Conservation (phyloP, 2,329 filamentous ascomycete species). For the Diaporthe caulivora region DNA sequence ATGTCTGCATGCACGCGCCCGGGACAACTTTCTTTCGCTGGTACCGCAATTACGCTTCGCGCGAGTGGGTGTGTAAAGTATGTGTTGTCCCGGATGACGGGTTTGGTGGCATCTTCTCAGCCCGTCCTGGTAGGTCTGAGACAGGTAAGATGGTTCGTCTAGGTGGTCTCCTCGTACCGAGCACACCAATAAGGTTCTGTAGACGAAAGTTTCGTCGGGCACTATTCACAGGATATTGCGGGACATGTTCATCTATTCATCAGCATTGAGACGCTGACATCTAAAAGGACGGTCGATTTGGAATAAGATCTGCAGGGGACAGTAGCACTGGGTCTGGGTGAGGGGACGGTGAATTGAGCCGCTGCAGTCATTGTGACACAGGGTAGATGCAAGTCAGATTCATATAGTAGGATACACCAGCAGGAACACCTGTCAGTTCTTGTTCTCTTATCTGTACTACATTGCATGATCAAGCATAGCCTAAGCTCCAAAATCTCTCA, state of each 20-base stretch:
- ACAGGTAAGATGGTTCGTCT: not conserved
- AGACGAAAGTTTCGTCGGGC: not conserved
- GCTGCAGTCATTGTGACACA: slow-evolving; percentile 25
- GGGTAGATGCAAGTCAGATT: not conserved
- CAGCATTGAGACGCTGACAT: slow-evolving; percentile 1
- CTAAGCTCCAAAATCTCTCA: slow-evolving; percentile 60
- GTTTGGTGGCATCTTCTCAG: not conserved
- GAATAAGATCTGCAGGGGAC: not conserved
- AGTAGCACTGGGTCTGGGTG: slow-evolving; percentile 6
- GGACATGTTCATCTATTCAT: slow-evolving; percentile 1
- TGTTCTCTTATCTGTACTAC: not conserved
- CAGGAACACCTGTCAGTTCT: not conserved
- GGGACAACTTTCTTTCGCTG: slow-evolving; percentile 24
- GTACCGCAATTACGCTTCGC: not conserved
- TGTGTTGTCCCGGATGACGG: not conserved
- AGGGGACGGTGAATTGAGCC: slow-evolving; percentile 12
- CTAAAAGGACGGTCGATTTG: not conserved
- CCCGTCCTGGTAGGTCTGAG: not conserved
- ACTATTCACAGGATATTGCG: not conserved
- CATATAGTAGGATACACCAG: not conserved
- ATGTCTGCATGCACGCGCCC: not conserved
- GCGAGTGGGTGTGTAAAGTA: not conserved
- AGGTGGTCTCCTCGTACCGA: not conserved
- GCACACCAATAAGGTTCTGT: not conserved
- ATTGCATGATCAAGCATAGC: slow-evolving; percentile 54